These are phyloP conservation scores for Ustilago tritici DNA, from an alignment of 1,284 basidiomycete genomes.

Conservation along the genomic window DNA sequence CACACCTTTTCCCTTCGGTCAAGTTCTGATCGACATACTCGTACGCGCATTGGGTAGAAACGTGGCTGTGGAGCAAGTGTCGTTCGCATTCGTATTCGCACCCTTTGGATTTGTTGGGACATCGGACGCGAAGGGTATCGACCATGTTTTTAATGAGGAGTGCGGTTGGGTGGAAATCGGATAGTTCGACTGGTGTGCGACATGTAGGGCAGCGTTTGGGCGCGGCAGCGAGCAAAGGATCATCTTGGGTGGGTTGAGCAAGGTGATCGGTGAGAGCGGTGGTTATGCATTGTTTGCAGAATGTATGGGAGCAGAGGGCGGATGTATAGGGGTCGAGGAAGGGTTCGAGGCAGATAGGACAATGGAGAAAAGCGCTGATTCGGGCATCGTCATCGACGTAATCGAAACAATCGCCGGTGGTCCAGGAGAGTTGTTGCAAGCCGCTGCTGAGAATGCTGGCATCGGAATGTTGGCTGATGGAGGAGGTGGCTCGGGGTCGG, in stretches of 20 bases:
- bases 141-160: slow-evolving; percentile 61
- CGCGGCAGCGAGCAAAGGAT: background rate
- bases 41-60: slow-evolving; percentile 45
- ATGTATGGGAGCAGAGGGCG: slow-evolving; percentile 52
- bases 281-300: slow-evolving; percentile 55
- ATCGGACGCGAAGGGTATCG: slow-evolving; percentile 54
- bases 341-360: slow-evolving; percentile 52
- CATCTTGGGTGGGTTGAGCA: background rate
- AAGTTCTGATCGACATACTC: slow-evolving; percentile 48
- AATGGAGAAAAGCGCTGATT: slow-evolving; percentile 47
- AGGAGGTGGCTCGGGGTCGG: slow-evolving; percentile 30
- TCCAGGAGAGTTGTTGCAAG: slow-evolving; percentile 33
- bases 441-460: slow-evolving; percentile 43
- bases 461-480: slow-evolving; percentile 47
- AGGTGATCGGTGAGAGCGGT: slow-evolving; percentile 29
- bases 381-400: slow-evolving; percentile 37
- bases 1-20: slow-evolving; percentile 39
- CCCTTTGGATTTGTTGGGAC: slow-evolving; percentile 50
- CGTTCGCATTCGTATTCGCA: slow-evolving; percentile 52
- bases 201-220: slow-evolving; percentile 49
- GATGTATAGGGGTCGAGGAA: slow-evolving; percentile 52
- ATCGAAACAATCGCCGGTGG: slow-evolving; percentile 42
- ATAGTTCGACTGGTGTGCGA: slow-evolving; percentile 30
- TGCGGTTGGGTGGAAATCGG: slow-evolving; percentile 44
- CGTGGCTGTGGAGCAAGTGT: slow-evolving; percentile 41